Conservation (phyloP, 2,329 filamentous ascomycete species). For the Fusarium algeriense region DNA sequence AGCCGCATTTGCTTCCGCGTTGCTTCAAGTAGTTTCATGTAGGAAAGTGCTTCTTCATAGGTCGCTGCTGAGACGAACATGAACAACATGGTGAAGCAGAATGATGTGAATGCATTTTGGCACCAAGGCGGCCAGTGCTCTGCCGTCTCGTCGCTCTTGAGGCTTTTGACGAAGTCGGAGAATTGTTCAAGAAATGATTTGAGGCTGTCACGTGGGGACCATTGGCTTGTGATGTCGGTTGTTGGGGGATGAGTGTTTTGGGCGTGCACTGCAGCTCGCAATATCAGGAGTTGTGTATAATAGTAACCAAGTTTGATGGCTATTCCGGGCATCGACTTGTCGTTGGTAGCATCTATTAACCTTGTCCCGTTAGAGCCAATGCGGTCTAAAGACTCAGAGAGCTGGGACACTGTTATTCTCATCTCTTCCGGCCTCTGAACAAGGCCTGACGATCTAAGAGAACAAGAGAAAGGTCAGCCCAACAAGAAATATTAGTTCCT, state of each 20-base stretch:
- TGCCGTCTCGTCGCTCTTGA: neutral
- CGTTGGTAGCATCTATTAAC: rapidly evolving
- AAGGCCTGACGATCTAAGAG: neutral
- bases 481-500: neutral
- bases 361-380: rapidly evolving
- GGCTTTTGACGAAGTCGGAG: neutral
- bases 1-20: slow-evolving; percentile 6
- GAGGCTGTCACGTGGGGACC: neutral
- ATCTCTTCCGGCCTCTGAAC: neutral
- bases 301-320: neutral
- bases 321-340: neutral
- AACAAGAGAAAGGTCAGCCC: neutral
- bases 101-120: neutral
- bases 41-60: neutral
- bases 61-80: neutral
- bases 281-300: neutral
- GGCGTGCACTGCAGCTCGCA: neutral
- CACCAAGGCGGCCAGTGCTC: neutral
- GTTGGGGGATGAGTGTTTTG: neutral
- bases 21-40: neutral
- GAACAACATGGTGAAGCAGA: neutral
- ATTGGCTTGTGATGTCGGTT: neutral
- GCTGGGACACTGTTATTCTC: neutral
- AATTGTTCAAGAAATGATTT: neutral
- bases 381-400: neutral